Conservation (phyloP, 140 eudicot species). For the Erigeron philadelphicus region DNA sequence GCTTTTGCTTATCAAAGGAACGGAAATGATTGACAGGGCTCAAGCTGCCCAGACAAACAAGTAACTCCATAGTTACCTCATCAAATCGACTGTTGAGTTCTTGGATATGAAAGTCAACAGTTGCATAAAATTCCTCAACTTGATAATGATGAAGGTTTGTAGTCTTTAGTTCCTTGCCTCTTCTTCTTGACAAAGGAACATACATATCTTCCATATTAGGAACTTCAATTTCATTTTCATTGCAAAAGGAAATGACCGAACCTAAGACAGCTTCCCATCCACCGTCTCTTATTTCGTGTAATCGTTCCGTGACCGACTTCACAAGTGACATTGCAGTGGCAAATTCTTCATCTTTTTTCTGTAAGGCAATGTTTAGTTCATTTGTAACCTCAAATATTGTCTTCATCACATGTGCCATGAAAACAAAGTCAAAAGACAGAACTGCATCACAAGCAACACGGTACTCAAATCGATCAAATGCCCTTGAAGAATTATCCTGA, state of each 20-base stretch:
- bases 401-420: constrained; percentile 14
- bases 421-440: constrained; percentile 8
- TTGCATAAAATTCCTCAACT: neutral
- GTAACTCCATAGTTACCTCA: constrained; percentile 5
- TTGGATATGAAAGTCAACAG: neutral
- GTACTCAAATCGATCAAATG: neutral
- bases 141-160: constrained; percentile 21
- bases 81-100: constrained; percentile 18
- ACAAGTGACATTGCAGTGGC: constrained; percentile 8
- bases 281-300: constrained; percentile 8
- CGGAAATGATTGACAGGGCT: constrained; percentile 2
- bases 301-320: constrained; percentile 3
- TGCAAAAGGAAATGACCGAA: constrained; percentile 11
- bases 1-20: constrained; percentile 17
- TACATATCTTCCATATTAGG: constrained; percentile 15
- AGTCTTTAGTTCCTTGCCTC: neutral
- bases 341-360: constrained; percentile 6
- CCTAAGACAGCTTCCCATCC: constrained; percentile 16
- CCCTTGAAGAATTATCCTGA: neutral
- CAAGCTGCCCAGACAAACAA: constrained; percentile 1
- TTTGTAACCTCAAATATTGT: constrained; percentile 14
- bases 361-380: constrained; percentile 7
- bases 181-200: neutral
- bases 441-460: neutral
- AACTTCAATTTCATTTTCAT: constrained; percentile 11